Evolutionary conservation across 768 basidiomycete species (phyloP).

Genomic region (Leccinum truebloodii): DNA sequence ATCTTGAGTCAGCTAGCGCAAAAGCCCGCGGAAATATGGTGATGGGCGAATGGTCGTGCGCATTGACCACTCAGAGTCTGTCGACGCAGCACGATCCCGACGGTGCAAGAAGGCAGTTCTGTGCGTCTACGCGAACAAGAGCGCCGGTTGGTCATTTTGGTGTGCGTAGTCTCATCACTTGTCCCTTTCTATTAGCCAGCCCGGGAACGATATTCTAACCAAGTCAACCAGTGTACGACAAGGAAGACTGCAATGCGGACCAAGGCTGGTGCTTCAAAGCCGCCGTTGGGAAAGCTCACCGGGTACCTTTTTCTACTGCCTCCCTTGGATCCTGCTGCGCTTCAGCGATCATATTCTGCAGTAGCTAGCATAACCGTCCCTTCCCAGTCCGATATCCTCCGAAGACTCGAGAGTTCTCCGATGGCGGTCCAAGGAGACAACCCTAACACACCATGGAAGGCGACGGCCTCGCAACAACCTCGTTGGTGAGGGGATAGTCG

Average conservation of each 20-base stretch:
- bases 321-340: conserved; percentile 19
- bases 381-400: conserved; percentile 4
- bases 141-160: conserved; percentile 74
- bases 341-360: conserved; percentile 23
- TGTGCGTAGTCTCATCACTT: conserved; percentile 38
- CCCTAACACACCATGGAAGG: conserved; percentile 3
- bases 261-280: conserved; percentile 71
- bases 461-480: conserved; percentile 12
- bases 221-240: conserved; percentile 50
- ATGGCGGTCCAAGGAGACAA: background rate
- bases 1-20: too few species aligned
- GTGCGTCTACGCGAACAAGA: conserved; percentile 54
- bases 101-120: conserved; percentile 50
- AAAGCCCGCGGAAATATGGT: conserved; percentile 48
- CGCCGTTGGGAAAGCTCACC: conserved; percentile 59
- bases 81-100: conserved; percentile 41
- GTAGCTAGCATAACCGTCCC: conserved; percentile 16
- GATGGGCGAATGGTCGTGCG: conserved; percentile 54
- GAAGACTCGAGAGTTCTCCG: background rate
- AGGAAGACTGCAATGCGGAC: conserved; percentile 59
- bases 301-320: conserved; percentile 48
- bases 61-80: conserved; percentile 50
- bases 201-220: background rate
- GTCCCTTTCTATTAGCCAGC: background rate
- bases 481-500: conserved; percentile 39